A percentile compares a stretch with the other conserved stretches of the same genome.
These are phyloP conservation scores for Neonectria neomacrospora DNA, from an alignment of 2,329 filamentous ascomycete genomes.

Conservation along the genomic window DNA sequence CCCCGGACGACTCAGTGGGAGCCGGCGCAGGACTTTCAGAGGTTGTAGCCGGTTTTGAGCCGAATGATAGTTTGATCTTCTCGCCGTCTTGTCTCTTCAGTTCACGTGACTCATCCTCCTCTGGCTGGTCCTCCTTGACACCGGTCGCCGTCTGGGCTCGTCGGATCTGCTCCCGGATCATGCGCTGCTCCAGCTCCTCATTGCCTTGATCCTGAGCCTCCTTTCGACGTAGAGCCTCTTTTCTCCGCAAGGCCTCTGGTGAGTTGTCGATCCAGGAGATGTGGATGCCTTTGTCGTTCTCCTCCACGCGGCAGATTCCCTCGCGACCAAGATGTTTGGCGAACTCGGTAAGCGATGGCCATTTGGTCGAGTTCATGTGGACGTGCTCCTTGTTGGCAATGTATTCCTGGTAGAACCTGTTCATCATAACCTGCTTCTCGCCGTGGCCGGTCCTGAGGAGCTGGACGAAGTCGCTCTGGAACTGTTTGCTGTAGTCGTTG, in stretches of 20 bases:
- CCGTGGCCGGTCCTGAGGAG: slow-evolving; percentile 86
- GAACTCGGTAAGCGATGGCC: slow-evolving; percentile 89
- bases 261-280: slow-evolving; percentile 93
- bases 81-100: slow-evolving; percentile 76
- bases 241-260: slow-evolving; percentile 81
- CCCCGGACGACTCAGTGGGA: slow-evolving; percentile 9
- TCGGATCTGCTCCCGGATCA: slow-evolving; percentile 86
- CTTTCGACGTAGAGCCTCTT: slow-evolving; percentile 84
- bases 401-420: slow-evolving; percentile 95
- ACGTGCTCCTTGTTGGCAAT: slow-evolving; percentile 88
- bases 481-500: slow-evolving; percentile 83
- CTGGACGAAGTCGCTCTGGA: slow-evolving; percentile 81
- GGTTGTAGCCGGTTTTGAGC: slow-evolving; percentile 52
- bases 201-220: slow-evolving; percentile 91
- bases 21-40: slow-evolving; percentile 37
- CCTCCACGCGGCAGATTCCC: slow-evolving; percentile 89
- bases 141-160: slow-evolving; percentile 69
- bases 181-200: slow-evolving; percentile 85
- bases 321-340: slow-evolving; percentile 87
- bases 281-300: slow-evolving; percentile 85
- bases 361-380: slow-evolving; percentile 94
- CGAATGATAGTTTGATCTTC: slow-evolving; percentile 79
- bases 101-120: slow-evolving; percentile 56
- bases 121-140: slow-evolving; percentile 53
- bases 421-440: slow-evolving; percentile 88